Evolutionary conservation across 345 rosid species (phyloP).

Genomic region (Eucalyptus camaldulensis): DNA sequence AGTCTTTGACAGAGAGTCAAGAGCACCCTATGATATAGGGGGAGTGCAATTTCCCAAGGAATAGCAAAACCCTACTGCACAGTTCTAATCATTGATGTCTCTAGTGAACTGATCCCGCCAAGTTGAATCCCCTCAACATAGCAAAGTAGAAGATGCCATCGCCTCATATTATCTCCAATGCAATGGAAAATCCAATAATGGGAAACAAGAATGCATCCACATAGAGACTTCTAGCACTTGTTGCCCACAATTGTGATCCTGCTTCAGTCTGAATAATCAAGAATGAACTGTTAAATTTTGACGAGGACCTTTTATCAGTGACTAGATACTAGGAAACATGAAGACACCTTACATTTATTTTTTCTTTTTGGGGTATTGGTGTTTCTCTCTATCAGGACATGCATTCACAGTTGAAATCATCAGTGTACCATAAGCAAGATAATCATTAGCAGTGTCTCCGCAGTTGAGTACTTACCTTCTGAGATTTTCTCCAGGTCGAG

Average conservation of each 20-base stretch:
- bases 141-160: not conserved
- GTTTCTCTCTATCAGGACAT: not conserved
- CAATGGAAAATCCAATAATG: not conserved
- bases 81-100: not conserved
- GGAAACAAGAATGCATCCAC: not conserved
- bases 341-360: not conserved
- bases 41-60: not conserved
- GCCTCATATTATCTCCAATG: not conserved
- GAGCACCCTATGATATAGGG: not conserved
- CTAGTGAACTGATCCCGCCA: not conserved
- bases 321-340: not conserved
- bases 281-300: not conserved
- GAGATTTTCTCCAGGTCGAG: constrained; percentile 53
- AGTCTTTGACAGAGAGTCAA: not conserved
- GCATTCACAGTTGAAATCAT: not conserved
- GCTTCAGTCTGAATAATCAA: not conserved
- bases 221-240: not conserved
- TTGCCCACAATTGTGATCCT: not conserved
- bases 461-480: not conserved
- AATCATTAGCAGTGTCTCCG: not conserved
- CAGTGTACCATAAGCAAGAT: not conserved
- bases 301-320: not conserved
- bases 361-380: not conserved
- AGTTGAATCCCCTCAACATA: not conserved
- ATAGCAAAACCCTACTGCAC: not conserved